These are phyloP conservation scores for Boletus subcaerulescens DNA, from an alignment of 768 basidiomycete species.

Conservation along the genomic window DNA sequence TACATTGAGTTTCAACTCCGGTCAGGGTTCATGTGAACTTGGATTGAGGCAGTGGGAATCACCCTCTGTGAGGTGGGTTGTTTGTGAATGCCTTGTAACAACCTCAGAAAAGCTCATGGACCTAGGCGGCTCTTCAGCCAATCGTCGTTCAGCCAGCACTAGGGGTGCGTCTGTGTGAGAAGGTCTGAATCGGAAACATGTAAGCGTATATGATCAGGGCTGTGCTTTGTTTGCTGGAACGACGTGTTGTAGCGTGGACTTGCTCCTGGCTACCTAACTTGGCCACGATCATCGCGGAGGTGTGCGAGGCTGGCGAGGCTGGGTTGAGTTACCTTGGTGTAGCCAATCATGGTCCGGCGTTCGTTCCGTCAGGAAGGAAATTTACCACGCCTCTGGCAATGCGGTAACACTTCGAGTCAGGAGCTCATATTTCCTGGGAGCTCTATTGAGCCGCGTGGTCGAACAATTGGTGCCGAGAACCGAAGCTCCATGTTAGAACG, in stretches of 20 bases:
- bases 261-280: not conserved
- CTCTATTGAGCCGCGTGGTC: conserved; percentile 13
- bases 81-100: not conserved
- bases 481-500: not conserved
- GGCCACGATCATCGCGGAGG: conserved; percentile 27
- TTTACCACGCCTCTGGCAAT: conserved; percentile 2
- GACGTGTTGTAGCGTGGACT: not conserved
- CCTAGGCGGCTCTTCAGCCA: conserved; percentile 1
- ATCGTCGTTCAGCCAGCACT: not conserved
- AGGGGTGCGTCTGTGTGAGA: conserved; percentile 3
- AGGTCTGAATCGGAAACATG: not conserved
- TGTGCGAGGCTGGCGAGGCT: not conserved
- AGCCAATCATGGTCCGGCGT: conserved; percentile 15
- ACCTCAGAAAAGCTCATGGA: not conserved
- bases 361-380: conserved; percentile 9
- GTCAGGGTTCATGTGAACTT: not conserved
- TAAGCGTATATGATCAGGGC: conserved; percentile 9
- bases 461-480: conserved; percentile 17
- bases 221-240: conserved; percentile 7
- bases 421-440: conserved; percentile 17
- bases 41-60: conserved; percentile 1
- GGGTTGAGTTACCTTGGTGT: conserved; percentile 7
- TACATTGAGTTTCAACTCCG: not conserved
- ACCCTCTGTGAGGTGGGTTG: not conserved
- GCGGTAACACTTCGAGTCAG: conserved; percentile 5